A percentile compares a stretch with the other conserved stretches of the same genome.
Conservation (phyloP, 2,329 filamentous ascomycete species). For the Penicillium nordicum region DNA sequence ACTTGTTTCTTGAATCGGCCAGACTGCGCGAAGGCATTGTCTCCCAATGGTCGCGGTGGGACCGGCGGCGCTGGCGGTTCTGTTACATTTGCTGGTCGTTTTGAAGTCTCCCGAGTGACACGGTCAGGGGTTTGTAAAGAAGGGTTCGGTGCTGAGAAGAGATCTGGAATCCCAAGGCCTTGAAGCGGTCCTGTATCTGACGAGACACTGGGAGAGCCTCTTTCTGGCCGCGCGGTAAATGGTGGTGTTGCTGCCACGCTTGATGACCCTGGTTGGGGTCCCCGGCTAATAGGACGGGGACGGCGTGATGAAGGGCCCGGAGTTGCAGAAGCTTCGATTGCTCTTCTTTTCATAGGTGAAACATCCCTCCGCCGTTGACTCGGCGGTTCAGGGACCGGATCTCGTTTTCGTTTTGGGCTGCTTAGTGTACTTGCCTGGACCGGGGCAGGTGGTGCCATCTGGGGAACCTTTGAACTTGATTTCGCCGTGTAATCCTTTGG, state of each 20-base stretch:
- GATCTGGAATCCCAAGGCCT: constrained; percentile 1
- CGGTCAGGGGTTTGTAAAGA: neutral
- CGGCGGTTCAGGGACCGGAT: neutral
- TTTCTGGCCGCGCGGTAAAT: neutral
- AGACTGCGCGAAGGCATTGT: constrained; percentile 7
- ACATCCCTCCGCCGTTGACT: neutral
- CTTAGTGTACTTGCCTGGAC: neutral
- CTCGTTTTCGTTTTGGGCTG: constrained; percentile 25
- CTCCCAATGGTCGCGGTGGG: neutral
- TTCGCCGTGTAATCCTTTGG: neutral
- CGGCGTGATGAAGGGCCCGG: neutral
- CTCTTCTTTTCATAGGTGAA: constrained; percentile 11
- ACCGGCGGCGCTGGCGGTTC: neutral
- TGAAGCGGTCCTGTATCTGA: neutral
- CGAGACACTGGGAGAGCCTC: neutral
- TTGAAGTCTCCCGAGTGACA: too few relatives aligned
- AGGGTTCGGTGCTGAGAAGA: neutral
- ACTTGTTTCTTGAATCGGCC: constrained; percentile 1
- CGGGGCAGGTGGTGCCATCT: neutral
- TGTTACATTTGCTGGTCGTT: neutral
- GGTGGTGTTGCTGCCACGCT: neutral
- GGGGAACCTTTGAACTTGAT: neutral
- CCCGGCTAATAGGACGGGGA: neutral
- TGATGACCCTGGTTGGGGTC: neutral
- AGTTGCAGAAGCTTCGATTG: neutral